Percentiles rank a stretch among this genome's conserved stretches.
Conservation (phyloP, 139 green algal genomes). For the Astrephomene gubernaculifera region DNA sequence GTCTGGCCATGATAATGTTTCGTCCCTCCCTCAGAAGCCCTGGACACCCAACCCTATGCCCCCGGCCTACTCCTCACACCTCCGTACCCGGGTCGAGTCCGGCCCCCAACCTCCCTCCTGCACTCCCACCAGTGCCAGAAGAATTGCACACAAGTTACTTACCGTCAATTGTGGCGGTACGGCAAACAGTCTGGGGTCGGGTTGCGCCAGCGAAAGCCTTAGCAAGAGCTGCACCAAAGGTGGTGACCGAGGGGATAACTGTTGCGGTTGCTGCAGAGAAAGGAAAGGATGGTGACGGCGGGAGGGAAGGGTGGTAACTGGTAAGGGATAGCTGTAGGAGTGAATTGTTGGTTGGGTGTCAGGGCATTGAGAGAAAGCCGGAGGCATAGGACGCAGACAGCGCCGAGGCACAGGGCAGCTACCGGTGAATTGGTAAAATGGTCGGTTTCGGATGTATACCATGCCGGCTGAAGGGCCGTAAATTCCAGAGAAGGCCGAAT, state of each 20-base stretch:
- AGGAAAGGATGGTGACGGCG: neutral
- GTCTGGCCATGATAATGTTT: neutral
- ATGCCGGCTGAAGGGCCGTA: too few species aligned
- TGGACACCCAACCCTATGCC: too few species aligned
- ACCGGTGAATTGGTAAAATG: too few species aligned
- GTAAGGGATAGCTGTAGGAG: neutral
- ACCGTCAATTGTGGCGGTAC: conserved; percentile 36
- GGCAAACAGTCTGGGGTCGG: conserved; percentile 8
- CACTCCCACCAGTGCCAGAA: neutral
- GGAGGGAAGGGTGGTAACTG: neutral
- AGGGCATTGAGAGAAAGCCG: neutral
- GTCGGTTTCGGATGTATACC: too few species aligned
- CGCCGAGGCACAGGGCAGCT: too few species aligned
- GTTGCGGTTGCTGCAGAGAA: too few species aligned
- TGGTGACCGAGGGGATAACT: neutral
- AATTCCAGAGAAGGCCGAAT: too few species aligned
- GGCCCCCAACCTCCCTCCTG: neutral
- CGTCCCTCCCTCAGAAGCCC: neutral
- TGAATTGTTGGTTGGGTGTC: neutral
- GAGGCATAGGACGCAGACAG: too few species aligned
- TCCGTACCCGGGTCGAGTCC: too few species aligned
- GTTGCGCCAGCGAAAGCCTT: neutral
- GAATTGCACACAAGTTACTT: neutral
- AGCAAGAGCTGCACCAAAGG: neutral
- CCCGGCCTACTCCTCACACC: too few species aligned